Conservation (phyloP, 1,284 basidiomycete species). For the Malassezia equina region DNA sequence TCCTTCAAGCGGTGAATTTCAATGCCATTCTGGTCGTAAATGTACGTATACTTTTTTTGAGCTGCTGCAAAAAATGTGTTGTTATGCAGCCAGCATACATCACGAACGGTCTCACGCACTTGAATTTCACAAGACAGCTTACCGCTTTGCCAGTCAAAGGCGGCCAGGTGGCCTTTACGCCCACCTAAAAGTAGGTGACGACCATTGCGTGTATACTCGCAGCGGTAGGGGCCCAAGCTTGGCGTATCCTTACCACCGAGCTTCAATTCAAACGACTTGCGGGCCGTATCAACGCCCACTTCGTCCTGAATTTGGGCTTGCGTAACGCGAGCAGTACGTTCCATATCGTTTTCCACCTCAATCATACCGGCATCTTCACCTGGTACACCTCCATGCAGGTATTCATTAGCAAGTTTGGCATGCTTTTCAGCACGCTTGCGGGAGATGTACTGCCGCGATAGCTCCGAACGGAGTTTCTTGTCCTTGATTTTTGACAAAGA, state of each 20-base stretch:
- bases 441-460: constrained; percentile 33
- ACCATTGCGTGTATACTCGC: constrained; percentile 79
- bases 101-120: constrained; percentile 74
- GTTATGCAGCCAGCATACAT: constrained; percentile 88
- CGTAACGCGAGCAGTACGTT: constrained; percentile 75
- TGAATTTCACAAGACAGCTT: constrained; percentile 79
- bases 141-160: constrained; percentile 88
- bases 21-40: constrained; percentile 82
- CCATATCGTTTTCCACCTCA: constrained; percentile 65
- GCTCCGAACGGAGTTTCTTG: constrained; percentile 43
- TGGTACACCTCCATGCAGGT: constrained; percentile 31
- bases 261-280: constrained; percentile 67
- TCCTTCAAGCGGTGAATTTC: constrained; percentile 66
- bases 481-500: constrained; percentile 31
- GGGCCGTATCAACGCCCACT: constrained; percentile 64
- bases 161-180: constrained; percentile 74
- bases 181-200: constrained; percentile 58
- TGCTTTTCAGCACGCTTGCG: constrained; percentile 35
- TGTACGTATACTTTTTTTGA: constrained; percentile 90
- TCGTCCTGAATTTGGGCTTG: constrained; percentile 66
- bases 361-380: constrained; percentile 59
- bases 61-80: constrained; percentile 88
- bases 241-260: constrained; percentile 57
- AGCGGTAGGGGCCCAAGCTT: constrained; percentile 62
- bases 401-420: constrained; percentile 38